phyloP scores from a whole-genome alignment of 495 filamentous ascomycete genomes.

The Hypoxylon lienhwacheense region DNA sequence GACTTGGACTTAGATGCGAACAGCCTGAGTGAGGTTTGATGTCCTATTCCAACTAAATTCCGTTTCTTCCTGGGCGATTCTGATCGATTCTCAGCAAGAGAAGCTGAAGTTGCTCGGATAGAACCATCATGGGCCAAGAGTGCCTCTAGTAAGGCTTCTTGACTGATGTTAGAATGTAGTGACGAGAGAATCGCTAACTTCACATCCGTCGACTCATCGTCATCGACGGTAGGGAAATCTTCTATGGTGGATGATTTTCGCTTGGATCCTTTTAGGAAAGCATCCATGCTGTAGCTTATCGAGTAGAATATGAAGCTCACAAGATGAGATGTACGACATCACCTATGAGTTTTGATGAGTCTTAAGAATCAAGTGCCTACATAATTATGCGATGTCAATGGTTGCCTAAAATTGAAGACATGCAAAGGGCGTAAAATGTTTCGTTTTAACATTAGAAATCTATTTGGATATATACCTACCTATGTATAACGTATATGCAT shows the following conservation, averaged over 20 bases:
- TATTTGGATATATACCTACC: not conserved
- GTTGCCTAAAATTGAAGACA: too few species aligned
- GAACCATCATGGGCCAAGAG: slow-evolving; percentile 77
- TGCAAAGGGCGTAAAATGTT: too few species aligned
- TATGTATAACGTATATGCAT: not conserved
- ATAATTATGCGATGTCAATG: too few species aligned
- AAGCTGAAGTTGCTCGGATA: slow-evolving; percentile 62
- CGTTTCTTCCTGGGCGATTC: slow-evolving; percentile 42
- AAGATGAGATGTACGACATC: slow-evolving; percentile 17
- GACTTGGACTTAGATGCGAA: slow-evolving; percentile 55
- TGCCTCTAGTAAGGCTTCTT: slow-evolving; percentile 72
- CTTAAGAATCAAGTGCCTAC: not conserved
- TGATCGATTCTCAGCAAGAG: slow-evolving; percentile 46
- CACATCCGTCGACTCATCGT: slow-evolving; percentile 78
- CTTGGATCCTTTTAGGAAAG: slow-evolving; percentile 50
- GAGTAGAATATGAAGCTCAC: not conserved
- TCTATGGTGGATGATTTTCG: slow-evolving; percentile 41
- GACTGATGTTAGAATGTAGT: slow-evolving; percentile 63
- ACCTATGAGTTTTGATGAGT: not conserved
- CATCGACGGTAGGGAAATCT: slow-evolving; percentile 24
- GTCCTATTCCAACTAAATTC: slow-evolving; percentile 40
- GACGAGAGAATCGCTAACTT: slow-evolving; percentile 85
- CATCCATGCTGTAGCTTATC: slow-evolving; percentile 42
- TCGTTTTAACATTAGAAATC: too few species aligned
- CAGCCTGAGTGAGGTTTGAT: slow-evolving; percentile 61